Base-by-base conservation (phyloP, 257 asterid species). In the Rehmannia glutinosa region DNA sequence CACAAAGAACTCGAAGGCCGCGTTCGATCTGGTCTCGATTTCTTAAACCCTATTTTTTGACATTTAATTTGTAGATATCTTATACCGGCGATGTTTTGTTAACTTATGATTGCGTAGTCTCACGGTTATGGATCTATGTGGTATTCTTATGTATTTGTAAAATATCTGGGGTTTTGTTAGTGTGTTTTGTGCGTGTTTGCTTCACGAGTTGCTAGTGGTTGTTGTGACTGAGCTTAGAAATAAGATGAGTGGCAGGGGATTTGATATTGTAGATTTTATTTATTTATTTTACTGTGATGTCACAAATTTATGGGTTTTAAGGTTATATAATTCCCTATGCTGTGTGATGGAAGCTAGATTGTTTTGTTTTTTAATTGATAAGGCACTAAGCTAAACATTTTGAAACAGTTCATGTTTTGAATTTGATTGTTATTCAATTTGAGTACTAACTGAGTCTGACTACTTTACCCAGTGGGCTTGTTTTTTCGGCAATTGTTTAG, bases 1-100 rank as follows among this genome's bases (percentile, higher is more conserved):
- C 92, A 87, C 53, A 87, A 83, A 52, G 95, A 87, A 46, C 87
- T 85, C 63, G 89, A 83, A 63, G 85, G 86, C 68, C 89, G 86
- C 60, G 84, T 87, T 72, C 83, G 87, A 65, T 58, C 87, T 51
- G 90, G 92, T 87, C 58, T 58, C 41, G 7, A 15, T 60, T 61
- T 67, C 64, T 63, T 28, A 73, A 83, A 72, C 79, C 81, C 77
- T 70, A 78, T 20, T 51, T 25, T 23, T 61, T 7, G 6, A 2
- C 10, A 30, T 25, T 17, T n/a, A 1, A 8, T 30, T 23, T 25
- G 50, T 27, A 15, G 17, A 24, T 45, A 17, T 36, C 4, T 46
- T 36, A 25, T 9, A 9, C 0, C 0, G 57, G 50, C 35, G 36
- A 24, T 17, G 8, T 23, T 2, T 35, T 49, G 43, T 19, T 41